Evolutionary conservation across 2,329 filamentous ascomycete species (phyloP), one percentile per base, ranked within the genome.

Genomic region (Rhinocladiella similis): DNA sequence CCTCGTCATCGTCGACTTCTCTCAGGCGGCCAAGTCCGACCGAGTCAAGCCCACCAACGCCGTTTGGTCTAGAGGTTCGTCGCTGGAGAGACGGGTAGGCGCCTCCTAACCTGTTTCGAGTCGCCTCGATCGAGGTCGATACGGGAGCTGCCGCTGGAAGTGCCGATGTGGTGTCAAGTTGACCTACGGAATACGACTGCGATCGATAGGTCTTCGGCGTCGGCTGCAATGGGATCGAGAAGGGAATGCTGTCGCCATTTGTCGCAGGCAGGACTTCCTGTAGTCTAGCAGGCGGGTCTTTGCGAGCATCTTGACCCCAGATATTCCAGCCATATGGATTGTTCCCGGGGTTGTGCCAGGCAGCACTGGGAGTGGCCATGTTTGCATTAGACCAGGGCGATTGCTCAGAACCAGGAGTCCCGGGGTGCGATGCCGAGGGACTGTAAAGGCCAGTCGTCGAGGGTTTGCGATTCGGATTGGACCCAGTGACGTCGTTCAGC

Each of bases 171-270:
- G 57, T 59, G 51, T 96, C 91, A 59, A 91, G 79, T 70, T 97
- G 92, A 3, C 92, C 92, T 47, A 96, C 93, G 0, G 93, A 97
- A 72, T 97, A 97, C 3, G 94, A 97, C 72, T 97, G 91, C 5
- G 94, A 99, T 42, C 94, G 87, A 66, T 96, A 94, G 1, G 90
- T 91, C 73, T 97, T 97, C 1, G 90, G 90, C 0, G 90, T 94
- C 1, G 93, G 91, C 61, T 96, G 90, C 18, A 96, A 79, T 3
- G 91, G 91, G 63, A 96, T 95, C 5, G 89, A 83, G 67, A 96
- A 96, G 1, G 91, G 90, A 52, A 96, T 89, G 5, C 77, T 69
- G 7, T 78, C 73, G 61, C 93, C 81, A 29, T 73, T 75, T 49
- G 57, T 61, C 9, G 89, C 88, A 16, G 88, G 91, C 9, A 91